These are phyloP conservation scores for Termitomyces sp. DNA, from an alignment of 768 basidiomycete species.

Conservation along the genomic window DNA sequence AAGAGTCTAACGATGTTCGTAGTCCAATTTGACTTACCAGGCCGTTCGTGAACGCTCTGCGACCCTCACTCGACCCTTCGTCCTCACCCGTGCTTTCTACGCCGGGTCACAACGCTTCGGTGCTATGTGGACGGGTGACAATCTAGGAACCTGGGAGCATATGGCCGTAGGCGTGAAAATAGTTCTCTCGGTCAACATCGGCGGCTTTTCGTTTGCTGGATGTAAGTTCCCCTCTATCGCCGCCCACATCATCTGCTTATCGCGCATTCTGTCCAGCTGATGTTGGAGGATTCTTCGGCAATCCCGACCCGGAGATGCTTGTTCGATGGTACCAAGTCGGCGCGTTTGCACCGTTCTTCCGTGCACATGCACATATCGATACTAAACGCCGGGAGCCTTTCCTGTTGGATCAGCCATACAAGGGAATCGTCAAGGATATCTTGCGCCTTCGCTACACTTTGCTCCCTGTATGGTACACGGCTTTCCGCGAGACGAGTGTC, in stretches of 20 bases:
- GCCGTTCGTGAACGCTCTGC: conserved; percentile 76
- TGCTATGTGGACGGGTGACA: conserved; percentile 99
- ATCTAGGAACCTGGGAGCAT: conserved; percentile 96
- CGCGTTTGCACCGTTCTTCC: conserved; percentile 94
- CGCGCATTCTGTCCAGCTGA: conserved; percentile 59
- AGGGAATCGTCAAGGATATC: conserved; percentile 74
- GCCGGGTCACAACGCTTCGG: conserved; percentile 95
- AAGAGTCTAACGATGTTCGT: conserved; percentile 1
- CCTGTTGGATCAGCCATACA: conserved; percentile 87
- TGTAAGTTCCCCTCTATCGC: conserved; percentile 50
- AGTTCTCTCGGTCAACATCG: conserved; percentile 85
- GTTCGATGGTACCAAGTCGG: conserved; percentile 98
- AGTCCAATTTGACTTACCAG: conserved; percentile 84
- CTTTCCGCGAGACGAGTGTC: conserved; percentile 84
- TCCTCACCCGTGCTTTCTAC: conserved; percentile 92
- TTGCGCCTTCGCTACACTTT: conserved; percentile 82
- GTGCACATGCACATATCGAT: conserved; percentile 97
- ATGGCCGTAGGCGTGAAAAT: conserved; percentile 93
- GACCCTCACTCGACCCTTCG: conserved; percentile 85
- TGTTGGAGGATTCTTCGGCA: conserved; percentile 98
- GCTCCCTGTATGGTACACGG: conserved; percentile 96
- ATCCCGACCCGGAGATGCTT: conserved; percentile 92
- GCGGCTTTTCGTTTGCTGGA: conserved; percentile 88
- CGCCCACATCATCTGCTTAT: not conserved
- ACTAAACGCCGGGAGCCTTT: conserved; percentile 97